phyloP scores from a whole-genome alignment of 2,329 filamentous ascomycete species.

The Colletotrichum noveboracense region DNA sequence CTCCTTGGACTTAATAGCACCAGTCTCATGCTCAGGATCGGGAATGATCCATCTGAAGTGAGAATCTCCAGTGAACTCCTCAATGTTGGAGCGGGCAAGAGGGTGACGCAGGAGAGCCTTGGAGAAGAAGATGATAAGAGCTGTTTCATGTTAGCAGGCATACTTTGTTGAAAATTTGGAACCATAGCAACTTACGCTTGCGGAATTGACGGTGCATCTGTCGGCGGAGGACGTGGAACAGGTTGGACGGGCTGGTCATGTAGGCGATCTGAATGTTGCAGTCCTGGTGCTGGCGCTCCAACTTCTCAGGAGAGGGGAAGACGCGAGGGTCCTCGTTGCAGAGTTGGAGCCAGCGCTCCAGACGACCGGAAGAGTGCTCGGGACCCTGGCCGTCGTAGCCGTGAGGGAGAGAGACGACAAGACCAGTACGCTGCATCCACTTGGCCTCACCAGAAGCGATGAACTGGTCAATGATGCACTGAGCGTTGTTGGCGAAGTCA shows the following conservation, averaged over 20 bases:
- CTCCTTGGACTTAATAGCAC: conserved; percentile 77
- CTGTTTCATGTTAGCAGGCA: conserved; percentile 48
- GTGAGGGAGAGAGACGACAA: conserved; percentile 95
- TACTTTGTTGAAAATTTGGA: conserved; percentile 24
- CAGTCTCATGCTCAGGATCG: conserved; percentile 81
- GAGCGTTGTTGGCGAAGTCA: conserved; percentile 99
- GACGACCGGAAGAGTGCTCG: conserved; percentile 95
- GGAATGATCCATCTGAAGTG: conserved; percentile 98
- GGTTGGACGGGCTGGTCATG: conserved; percentile 94
- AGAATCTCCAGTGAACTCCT: conserved; percentile 88
- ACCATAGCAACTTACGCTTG: conserved; percentile 74
- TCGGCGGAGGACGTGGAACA: conserved; percentile 94
- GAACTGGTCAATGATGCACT: conserved; percentile 99
- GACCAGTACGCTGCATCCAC: conserved; percentile 97
- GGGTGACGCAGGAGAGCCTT: conserved; percentile 96
- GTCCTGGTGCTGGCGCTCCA: conserved; percentile 97
- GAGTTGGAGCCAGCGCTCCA: conserved; percentile 96
- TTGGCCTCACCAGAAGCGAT: conserved; percentile 97
- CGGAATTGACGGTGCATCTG: conserved; percentile 99
- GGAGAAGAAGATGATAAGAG: conserved; percentile 97
- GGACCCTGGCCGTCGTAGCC: conserved; percentile 98
- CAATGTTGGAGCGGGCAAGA: conserved; percentile 84
- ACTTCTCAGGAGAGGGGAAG: conserved; percentile 87
- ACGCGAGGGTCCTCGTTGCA: conserved; percentile 96
- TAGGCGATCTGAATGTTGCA: conserved; percentile 99